Evolutionary conservation across 2,329 filamentous ascomycete species (phyloP).

Genomic region (Apiospora marii): DNA sequence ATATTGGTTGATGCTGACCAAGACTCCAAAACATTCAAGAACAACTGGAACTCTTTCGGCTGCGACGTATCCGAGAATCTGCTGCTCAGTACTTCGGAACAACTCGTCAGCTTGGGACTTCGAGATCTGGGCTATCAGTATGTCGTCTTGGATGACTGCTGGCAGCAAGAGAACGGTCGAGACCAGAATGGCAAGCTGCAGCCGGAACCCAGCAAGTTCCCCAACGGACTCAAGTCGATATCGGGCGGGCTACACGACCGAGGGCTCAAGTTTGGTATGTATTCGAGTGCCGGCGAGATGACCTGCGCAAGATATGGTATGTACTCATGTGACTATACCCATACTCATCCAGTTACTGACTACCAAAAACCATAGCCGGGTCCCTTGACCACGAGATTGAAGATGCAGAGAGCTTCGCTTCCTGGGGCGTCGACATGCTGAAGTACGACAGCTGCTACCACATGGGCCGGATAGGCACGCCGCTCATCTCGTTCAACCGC

Average conservation of each 20-base stretch:
- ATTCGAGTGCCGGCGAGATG: constrained; percentile 51
- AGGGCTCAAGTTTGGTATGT: constrained; percentile 49
- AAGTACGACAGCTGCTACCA: constrained; percentile 61
- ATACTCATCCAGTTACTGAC: background rate
- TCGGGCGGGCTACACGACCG: constrained; percentile 45
- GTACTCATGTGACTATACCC: background rate
- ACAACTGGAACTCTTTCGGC: constrained; percentile 37
- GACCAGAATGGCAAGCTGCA: constrained; percentile 22
- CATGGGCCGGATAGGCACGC: constrained; percentile 37
- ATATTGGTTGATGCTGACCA: background rate
- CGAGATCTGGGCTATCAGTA: constrained; percentile 32
- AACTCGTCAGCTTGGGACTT: constrained; percentile 29
- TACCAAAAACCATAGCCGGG: constrained; percentile 40
- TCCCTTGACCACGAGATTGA: constrained; percentile 59
- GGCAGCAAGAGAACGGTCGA: constrained; percentile 25
- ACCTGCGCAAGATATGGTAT: constrained; percentile 59
- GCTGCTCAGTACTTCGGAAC: constrained; percentile 26
- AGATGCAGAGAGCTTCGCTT: constrained; percentile 60
- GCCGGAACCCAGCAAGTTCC: constrained; percentile 41
- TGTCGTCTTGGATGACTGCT: constrained; percentile 33
- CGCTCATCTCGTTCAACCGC: constrained; percentile 39
- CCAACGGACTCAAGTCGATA: constrained; percentile 45
- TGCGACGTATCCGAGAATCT: constrained; percentile 33
- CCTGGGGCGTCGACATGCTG: constrained; percentile 61
- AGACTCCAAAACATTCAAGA: background rate